Percentiles rank a stretch among this genome's conserved stretches.
Conservation (phyloP, 352 stramenopile genomes). For the Thraustochytrium striatum region DNA sequence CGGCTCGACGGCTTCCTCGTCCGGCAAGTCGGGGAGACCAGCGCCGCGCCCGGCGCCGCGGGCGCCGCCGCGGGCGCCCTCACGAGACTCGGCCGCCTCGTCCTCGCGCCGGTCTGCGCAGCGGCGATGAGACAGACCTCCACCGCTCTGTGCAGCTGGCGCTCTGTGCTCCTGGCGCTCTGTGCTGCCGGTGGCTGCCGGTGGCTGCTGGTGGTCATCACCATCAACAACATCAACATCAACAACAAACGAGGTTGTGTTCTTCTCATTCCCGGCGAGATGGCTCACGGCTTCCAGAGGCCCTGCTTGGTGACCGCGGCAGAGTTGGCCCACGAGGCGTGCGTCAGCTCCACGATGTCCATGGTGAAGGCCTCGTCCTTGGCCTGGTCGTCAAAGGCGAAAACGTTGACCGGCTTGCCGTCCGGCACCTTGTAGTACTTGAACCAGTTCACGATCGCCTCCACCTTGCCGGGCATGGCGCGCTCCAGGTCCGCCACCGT, state of each 20-base stretch:
- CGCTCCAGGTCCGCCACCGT: conserved; percentile 91
- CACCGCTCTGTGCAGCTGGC: too few relatives aligned
- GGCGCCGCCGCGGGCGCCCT: too few relatives aligned
- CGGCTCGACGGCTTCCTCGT: too few relatives aligned
- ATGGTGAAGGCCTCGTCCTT: conserved; percentile 79
- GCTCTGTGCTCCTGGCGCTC: too few relatives aligned
- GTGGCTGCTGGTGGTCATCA: too few relatives aligned
- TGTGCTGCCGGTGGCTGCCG: too few relatives aligned
- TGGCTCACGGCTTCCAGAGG: conserved; percentile 43
- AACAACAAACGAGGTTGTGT: not conserved
- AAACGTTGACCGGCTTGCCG: conserved; percentile 96
- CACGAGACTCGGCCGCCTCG: too few relatives aligned
- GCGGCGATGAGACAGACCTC: too few relatives aligned
- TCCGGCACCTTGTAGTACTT: conserved; percentile 99
- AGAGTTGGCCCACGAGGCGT: conserved; percentile 24
- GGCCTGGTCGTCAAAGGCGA: conserved; percentile 93
- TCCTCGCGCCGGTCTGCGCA: too few relatives aligned
- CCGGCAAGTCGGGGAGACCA: too few relatives aligned
- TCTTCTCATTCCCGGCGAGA: not conserved
- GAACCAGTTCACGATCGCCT: conserved; percentile 91
- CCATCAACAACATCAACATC: too few relatives aligned
- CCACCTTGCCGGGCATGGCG: conserved; percentile 77
- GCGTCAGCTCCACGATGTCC: conserved; percentile 68
- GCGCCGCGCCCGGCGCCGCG: too few relatives aligned
- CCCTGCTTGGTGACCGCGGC: conserved; percentile 25